Conservation (phyloP, 192 early-diverging fungal genomes). For the Gamsiella multidivaricata region DNA sequence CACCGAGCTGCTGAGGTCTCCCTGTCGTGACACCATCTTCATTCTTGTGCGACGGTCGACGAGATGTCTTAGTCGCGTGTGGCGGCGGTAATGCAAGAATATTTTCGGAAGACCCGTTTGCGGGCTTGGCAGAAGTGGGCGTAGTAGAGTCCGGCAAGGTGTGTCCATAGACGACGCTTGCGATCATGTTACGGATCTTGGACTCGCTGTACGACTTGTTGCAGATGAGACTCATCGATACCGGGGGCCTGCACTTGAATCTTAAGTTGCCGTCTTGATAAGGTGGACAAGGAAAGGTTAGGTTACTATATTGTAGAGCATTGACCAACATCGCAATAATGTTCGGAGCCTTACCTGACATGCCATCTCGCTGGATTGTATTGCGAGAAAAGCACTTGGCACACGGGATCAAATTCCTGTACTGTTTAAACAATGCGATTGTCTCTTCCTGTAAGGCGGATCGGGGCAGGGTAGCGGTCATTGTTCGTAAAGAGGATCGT, state of each 20-base stretch:
- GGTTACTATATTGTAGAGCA: not conserved
- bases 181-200: slow-evolving; percentile 48
- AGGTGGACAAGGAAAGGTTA: no score
- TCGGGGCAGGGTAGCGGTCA: slow-evolving; percentile 29
- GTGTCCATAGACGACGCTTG: slow-evolving; percentile 31
- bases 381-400: slow-evolving; percentile 44
- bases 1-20: not conserved
- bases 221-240: slow-evolving; percentile 41
- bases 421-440: slow-evolving; percentile 41
- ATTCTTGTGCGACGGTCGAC: slow-evolving; percentile 19
- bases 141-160: slow-evolving; percentile 26
- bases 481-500: slow-evolving; percentile 25
- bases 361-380: slow-evolving; percentile 46
- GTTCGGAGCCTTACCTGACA: slow-evolving; percentile 37
- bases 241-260: slow-evolving; percentile 43
- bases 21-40: not conserved
- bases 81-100: slow-evolving; percentile 33
- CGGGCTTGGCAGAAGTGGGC: slow-evolving; percentile 6
- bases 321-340: not conserved
- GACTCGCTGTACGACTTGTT: slow-evolving; percentile 45
- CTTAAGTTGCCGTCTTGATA: slow-evolving; percentile 36
- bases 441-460: slow-evolving; percentile 41
- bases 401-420: slow-evolving; percentile 30
- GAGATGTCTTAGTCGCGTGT: slow-evolving; percentile 1
- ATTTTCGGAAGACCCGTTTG: slow-evolving; percentile 21